Base-by-base conservation (phyloP, 2,329 filamentous ascomycete genomes). In the Neofusicoccum ribis region DNA sequence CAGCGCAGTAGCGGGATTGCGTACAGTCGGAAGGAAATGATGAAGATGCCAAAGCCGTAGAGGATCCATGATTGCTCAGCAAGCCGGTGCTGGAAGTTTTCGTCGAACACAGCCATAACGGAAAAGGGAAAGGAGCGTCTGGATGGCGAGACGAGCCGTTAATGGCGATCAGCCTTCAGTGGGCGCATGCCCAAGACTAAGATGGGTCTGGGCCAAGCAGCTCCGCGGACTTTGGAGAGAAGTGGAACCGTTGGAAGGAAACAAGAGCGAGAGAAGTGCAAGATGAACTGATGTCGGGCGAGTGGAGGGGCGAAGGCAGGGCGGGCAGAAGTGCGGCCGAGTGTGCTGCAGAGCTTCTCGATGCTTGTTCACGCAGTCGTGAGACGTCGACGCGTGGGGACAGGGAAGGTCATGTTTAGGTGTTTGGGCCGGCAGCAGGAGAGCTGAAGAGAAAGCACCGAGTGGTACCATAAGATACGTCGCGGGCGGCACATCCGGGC, bases 11-110 rank as follows among this genome's bases (percentile, higher is more conserved):
- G 3, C 17, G 7, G 27, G 23, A 15, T 17, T 50, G 20, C 46
- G 9, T 60, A 76, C 74, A 69, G 70, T 66, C 74, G 68, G n/a
- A 73, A 36, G 11, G 65, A 15, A 43, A 76, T 74, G 27, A 72
- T 59, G 46, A 70, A 67, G 63, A 74, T 74, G 14, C 73, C 71
- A 41, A 75, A 68, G 5, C 70, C 69, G 63, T 73, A 75, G 3
- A 75, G 61, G 12, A 65, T 68, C 74, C 74, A 76, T 67, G 72
- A 74, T 31, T 74, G 67, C 37, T 65, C 64, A 20, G 60, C 36
- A 15, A 62, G 59, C 46, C 15, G 12, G 2, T 31, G 44, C 59
- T 51, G 59, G 20, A 62, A 62, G 14, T 12, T 36, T 23, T 51
- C 34, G 20, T 62, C 59, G 46, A 62, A 62, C 14, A 41, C 47